Conservation (phyloP, 1,284 basidiomycete genomes). For the Leccinum subrobustum region DNA sequence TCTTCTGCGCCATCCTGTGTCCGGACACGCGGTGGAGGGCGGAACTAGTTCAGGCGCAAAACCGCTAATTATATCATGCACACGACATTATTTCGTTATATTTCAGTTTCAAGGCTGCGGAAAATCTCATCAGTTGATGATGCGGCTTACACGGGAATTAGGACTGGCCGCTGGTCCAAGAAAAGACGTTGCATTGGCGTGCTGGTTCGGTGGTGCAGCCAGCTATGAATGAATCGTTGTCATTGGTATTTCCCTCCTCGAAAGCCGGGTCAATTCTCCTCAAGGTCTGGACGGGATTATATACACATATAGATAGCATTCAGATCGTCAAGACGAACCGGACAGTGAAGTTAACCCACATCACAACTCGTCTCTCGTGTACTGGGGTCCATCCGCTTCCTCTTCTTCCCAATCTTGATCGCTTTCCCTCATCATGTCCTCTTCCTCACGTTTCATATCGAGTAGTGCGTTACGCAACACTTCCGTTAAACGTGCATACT, state of each 20-base stretch:
- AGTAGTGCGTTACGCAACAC: slow-evolving; percentile 42
- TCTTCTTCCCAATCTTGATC: slow-evolving; percentile 23
- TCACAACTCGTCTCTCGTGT: slow-evolving; percentile 43
- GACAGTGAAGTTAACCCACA: slow-evolving; percentile 24
- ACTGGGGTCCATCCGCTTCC: slow-evolving; percentile 21
- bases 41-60: slow-evolving; percentile 8
- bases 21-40: background rate
- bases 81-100: slow-evolving; percentile 11
- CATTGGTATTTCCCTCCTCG: slow-evolving; percentile 6
- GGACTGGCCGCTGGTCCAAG: slow-evolving; percentile 6
- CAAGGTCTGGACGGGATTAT: slow-evolving; percentile 1
- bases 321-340: slow-evolving; percentile 13
- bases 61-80: slow-evolving; percentile 8
- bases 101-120: slow-evolving; percentile 7
- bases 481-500: slow-evolving; percentile 38
- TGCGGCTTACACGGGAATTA: slow-evolving; percentile 24
- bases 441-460: slow-evolving; percentile 33
- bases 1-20: slow-evolving; percentile 2
- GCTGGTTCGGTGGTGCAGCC: slow-evolving; percentile 20
- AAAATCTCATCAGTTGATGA: slow-evolving; percentile 8
- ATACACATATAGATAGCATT: slow-evolving; percentile 13
- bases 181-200: slow-evolving; percentile 13
- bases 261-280: slow-evolving; percentile 1
- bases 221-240: slow-evolving; percentile 22
- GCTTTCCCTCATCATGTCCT: slow-evolving; percentile 21